These are phyloP conservation scores for Fusarium xylarioides DNA, from an alignment of 2,329 filamentous ascomycete genomes.

Conservation along the genomic window DNA sequence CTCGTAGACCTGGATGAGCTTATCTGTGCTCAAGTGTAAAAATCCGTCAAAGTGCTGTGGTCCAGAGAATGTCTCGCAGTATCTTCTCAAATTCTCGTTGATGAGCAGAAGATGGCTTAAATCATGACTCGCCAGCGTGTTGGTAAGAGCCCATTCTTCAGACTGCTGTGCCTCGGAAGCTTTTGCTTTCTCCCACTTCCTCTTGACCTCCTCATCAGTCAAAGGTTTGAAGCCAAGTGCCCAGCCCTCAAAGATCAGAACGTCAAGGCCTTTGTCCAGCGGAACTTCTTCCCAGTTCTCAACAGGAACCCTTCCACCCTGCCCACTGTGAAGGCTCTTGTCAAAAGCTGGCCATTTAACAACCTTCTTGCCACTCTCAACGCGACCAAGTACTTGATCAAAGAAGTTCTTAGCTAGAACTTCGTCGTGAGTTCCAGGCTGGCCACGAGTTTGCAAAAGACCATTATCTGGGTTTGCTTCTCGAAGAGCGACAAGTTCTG, in stretches of 20 bases:
- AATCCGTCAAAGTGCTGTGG: conserved; percentile 34
- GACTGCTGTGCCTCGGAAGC: background rate
- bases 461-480: conserved; percentile 31
- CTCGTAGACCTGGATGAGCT: conserved; percentile 33
- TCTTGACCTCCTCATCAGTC: conserved; percentile 4
- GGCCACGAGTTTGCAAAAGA: conserved; percentile 30
- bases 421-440: conserved; percentile 39
- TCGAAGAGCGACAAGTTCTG: conserved; percentile 28
- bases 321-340: conserved; percentile 35
- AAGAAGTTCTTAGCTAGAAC: conserved; percentile 23
- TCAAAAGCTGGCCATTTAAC: conserved; percentile 38
- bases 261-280: conserved; percentile 17
- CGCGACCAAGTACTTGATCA: background rate
- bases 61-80: conserved; percentile 28
- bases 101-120: conserved; percentile 31
- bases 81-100: conserved; percentile 37
- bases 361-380: background rate
- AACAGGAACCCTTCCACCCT: conserved; percentile 30
- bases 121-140: conserved; percentile 31
- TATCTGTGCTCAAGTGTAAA: conserved; percentile 39
- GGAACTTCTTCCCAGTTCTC: conserved; percentile 31
- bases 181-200: conserved; percentile 32
- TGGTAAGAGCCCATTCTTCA: background rate
- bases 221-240: conserved; percentile 37
- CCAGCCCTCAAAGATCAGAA: conserved; percentile 41